These are phyloP conservation scores for Candida coleopterorum DNA, from an alignment of 805 yeast species.

Conservation along the genomic window DNA sequence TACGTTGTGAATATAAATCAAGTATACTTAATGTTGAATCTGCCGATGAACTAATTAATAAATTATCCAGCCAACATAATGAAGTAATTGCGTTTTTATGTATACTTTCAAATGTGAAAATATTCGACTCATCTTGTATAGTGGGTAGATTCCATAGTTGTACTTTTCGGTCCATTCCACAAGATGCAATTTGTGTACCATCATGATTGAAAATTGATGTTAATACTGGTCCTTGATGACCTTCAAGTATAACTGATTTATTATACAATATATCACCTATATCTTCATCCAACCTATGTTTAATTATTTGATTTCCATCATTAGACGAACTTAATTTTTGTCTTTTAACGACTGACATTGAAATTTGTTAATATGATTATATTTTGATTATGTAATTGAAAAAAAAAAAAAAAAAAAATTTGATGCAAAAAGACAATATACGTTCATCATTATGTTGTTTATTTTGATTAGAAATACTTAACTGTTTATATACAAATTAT, in stretches of 20 bases:
- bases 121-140: conserved; percentile 19
- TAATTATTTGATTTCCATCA: too few relatives aligned
- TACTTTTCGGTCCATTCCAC: conserved; percentile 54
- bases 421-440: too few relatives aligned
- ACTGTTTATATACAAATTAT: too few relatives aligned
- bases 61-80: conserved; percentile 46
- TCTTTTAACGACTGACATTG: too few relatives aligned
- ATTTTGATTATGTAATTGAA: too few relatives aligned
- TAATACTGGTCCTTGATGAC: conserved; percentile 52
- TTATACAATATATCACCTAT: conserved; percentile 15
- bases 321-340: too few relatives aligned
- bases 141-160: conserved; percentile 43
- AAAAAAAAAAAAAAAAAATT: too few relatives aligned
- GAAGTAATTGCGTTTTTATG: conserved; percentile 66
- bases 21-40: conserved; percentile 59
- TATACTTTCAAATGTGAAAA: conserved; percentile 46
- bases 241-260: conserved; percentile 38
- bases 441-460: too few relatives aligned
- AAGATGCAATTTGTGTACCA: conserved; percentile 56
- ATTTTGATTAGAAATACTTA: too few relatives aligned
- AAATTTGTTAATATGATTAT: too few relatives aligned
- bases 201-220: conserved; percentile 46
- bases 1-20: conserved; percentile 55
- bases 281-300: not conserved
- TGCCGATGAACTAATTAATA: conserved; percentile 48